Conservation (phyloP, 2,329 filamentous ascomycete species). For the Drechslerella dactyloides region DNA sequence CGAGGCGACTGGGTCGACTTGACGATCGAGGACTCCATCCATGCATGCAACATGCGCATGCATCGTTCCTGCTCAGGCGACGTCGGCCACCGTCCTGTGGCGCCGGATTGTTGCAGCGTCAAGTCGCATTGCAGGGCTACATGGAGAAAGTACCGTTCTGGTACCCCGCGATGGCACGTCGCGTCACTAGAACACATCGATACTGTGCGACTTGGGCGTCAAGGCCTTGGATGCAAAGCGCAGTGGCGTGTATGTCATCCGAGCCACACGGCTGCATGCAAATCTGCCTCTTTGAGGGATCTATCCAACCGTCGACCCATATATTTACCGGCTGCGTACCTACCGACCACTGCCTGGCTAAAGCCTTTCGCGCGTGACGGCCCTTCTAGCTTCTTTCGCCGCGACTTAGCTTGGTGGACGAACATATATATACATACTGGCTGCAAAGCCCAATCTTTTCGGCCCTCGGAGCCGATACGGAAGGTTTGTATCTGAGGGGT, state of each 20-base stretch:
- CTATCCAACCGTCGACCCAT: too few species aligned
- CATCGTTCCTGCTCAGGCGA: not conserved
- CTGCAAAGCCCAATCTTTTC: too few species aligned
- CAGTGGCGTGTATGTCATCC: not conserved
- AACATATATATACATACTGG: too few species aligned
- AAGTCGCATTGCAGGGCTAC: slow-evolving; percentile 1
- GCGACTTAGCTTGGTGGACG: not conserved
- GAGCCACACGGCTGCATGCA: not conserved
- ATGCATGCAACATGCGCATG: not conserved
- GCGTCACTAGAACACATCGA: not conserved
- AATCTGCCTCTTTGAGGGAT: too few species aligned
- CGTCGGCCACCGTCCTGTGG: not conserved
- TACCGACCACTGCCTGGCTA: too few species aligned
- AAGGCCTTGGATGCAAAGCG: too few species aligned
- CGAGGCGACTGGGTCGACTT: not conserved
- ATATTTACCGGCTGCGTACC: too few species aligned
- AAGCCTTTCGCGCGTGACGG: too few species aligned
- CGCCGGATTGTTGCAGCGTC: slow-evolving; percentile 1
- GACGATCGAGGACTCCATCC: not conserved
- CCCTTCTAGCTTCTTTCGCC: too few species aligned
- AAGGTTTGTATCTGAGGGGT: too few species aligned
- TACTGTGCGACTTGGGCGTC: too few species aligned
- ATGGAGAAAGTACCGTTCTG: slow-evolving; percentile 1
- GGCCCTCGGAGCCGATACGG: too few species aligned
- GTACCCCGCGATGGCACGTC: not conserved